A percentile compares a stretch with the other conserved stretches of the same genome.
phyloP scores from a whole-genome alignment of 768 basidiomycete genomes.

The Gloeostereum incarnatum region DNA sequence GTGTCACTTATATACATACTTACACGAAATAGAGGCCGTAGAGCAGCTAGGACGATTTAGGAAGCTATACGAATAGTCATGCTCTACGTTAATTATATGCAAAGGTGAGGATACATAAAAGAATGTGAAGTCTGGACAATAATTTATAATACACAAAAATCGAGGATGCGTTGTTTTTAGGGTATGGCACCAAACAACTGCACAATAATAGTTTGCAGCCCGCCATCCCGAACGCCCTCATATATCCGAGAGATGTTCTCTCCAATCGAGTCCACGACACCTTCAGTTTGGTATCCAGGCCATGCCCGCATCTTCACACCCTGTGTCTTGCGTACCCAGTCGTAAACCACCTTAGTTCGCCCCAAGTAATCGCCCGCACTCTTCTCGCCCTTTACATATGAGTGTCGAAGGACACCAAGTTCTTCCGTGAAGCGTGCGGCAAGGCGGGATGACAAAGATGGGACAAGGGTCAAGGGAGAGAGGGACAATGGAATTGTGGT shows the following conservation, averaged over 20 bases:
- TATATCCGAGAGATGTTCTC: slow-evolving; percentile 67
- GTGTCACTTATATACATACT: too few species aligned
- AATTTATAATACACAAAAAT: too few species aligned
- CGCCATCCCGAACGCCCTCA: slow-evolving; percentile 56
- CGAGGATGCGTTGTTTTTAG: too few species aligned
- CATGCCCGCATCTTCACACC: slow-evolving; percentile 64
- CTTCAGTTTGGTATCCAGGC: slow-evolving; percentile 57
- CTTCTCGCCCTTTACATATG: slow-evolving; percentile 48
- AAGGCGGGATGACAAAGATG: slow-evolving; percentile 44
- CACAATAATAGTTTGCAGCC: slow-evolving; percentile 35
- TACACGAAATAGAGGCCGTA: too few species aligned
- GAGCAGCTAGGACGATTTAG: too few species aligned
- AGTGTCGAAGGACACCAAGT: slow-evolving; percentile 38
- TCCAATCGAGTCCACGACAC: too few species aligned
- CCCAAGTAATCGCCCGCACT: slow-evolving; percentile 62
- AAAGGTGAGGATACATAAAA: too few species aligned
- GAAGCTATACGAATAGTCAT: too few species aligned
- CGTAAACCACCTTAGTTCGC: slow-evolving; percentile 64
- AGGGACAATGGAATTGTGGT: slow-evolving; percentile 19
- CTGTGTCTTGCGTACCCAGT: slow-evolving; percentile 61
- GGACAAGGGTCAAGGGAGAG: slow-evolving; percentile 28
- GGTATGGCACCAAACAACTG: too few species aligned
- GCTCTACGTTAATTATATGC: too few species aligned
- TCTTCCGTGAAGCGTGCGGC: slow-evolving; percentile 35
- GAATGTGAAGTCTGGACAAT: too few species aligned